Percentiles rank a stretch among this genome's conserved stretches.
Evolutionary conservation across 2,329 filamentous ascomycete species (phyloP).

Genomic region (Ophiognomonia clavigignenti-juglandacearum): DNA sequence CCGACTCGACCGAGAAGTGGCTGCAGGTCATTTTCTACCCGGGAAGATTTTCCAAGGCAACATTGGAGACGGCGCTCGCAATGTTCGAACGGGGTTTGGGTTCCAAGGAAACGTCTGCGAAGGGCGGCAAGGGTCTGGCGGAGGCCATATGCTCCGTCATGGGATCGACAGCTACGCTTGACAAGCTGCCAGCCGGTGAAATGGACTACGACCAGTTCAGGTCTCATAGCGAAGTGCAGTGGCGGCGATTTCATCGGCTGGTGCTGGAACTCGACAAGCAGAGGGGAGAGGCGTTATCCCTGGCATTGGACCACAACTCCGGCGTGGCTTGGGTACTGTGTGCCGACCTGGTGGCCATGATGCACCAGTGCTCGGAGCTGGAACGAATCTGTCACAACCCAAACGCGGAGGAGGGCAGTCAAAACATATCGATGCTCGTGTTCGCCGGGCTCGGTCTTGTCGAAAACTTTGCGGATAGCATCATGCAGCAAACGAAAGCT

Average conservation of each 20-base stretch:
- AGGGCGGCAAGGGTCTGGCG: slow-evolving; percentile 55
- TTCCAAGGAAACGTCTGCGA: slow-evolving; percentile 33
- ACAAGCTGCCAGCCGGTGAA: slow-evolving; percentile 54
- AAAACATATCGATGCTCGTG: slow-evolving; percentile 52
- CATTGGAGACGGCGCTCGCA: slow-evolving; percentile 75
- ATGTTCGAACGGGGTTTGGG: slow-evolving; percentile 70
- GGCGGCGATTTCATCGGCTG: slow-evolving; percentile 84
- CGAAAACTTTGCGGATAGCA: slow-evolving; percentile 63
- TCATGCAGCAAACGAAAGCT: slow-evolving; percentile 62
- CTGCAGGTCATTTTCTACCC: slow-evolving; percentile 77
- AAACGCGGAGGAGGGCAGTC: slow-evolving; percentile 30
- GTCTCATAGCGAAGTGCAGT: slow-evolving; percentile 71
- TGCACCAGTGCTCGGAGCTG: slow-evolving; percentile 73
- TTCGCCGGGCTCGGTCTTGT: slow-evolving; percentile 66
- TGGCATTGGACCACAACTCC: slow-evolving; percentile 66
- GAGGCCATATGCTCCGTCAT: slow-evolving; percentile 73
- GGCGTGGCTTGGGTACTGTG: slow-evolving; percentile 81
- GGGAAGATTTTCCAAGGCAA: slow-evolving; percentile 72
- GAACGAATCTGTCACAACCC: slow-evolving; percentile 66
- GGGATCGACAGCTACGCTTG: slow-evolving; percentile 62
- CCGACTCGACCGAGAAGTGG: slow-evolving; percentile 79
- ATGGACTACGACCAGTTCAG: slow-evolving; percentile 75
- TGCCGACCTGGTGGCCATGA: slow-evolving; percentile 72
- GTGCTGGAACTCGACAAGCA: slow-evolving; percentile 82
- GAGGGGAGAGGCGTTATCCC: slow-evolving; percentile 73